Evolutionary conservation across 2,329 filamentous ascomycete genomes (phyloP).

Genomic region (Blastomyces gilchristii): DNA sequence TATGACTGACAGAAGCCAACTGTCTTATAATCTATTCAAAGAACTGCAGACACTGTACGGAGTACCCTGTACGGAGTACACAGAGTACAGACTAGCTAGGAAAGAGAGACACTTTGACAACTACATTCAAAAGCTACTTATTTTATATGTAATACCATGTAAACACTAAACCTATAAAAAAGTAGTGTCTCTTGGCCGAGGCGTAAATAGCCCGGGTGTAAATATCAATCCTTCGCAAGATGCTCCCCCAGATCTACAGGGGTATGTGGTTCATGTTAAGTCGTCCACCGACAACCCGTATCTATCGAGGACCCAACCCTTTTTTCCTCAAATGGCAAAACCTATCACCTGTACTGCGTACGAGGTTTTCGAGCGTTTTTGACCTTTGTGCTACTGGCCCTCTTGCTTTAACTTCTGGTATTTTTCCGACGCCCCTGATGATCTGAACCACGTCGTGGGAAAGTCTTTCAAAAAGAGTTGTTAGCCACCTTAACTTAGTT

Average conservation of each 20-base stretch:
- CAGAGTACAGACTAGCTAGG: no score
- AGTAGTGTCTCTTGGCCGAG: no score
- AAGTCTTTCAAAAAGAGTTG: background rate
- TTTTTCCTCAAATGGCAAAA: conserved; percentile 1
- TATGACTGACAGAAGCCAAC: no score
- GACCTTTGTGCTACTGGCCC: background rate
- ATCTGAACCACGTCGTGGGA: background rate
- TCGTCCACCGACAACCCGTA: background rate
- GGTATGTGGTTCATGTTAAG: background rate
- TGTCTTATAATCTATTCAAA: no score
- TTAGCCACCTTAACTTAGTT: background rate
- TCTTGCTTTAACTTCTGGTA: conserved; percentile 2
- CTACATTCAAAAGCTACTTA: no score
- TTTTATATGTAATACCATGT: no score
- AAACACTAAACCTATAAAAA: no score
- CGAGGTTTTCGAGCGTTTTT: background rate
- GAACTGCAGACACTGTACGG: no score
- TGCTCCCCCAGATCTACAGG: background rate
- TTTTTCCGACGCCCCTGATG: background rate
- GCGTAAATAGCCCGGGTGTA: no score
- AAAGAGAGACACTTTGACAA: no score
- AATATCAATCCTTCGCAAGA: no score
- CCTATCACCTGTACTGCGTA: background rate
- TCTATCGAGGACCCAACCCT: background rate
- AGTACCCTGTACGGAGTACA: no score